Evolutionary conservation across 441 rosid species (phyloP), one percentile per base, ranked within the genome.

Genomic region (Adansonia rubrostipa): DNA sequence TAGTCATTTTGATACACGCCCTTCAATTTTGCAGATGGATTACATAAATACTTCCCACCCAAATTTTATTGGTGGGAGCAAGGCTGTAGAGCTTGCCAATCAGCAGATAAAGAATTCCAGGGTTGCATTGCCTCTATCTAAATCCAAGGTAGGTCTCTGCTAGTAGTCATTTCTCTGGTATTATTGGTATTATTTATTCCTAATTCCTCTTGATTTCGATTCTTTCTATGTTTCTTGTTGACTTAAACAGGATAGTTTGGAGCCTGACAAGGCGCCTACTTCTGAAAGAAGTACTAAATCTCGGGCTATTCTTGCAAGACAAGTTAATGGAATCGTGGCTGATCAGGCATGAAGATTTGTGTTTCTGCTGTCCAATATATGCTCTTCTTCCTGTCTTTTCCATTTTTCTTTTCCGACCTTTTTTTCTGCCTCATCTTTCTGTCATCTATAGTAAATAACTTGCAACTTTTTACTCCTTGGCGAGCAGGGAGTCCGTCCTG

Each of bases 31-130:
- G 79, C 92, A 96, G 99, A 94, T 96, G 98, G 99, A 87, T 84
- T 94, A 92, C 81, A 92, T 96, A 78, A 92, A 96, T 78, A 94
- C 99, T 66, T 93, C 97, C 48, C 97, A 96, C 86, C 93, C 97
- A 83, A 94, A 90, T 81, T 96, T 96, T 87, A 77, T 94, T 51
- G 97, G 99, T 53, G 99, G 99, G 77, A 92, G 93, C 75, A 96
- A 87, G 86, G 98, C 99, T 80, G 96, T 94, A 63, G 96, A 96
- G 84, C 77, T 57, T 73, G 96, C 98, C 54, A 78, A 80, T 80
- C 96, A 90, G 72, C 94, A 90, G 82, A 82, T 92, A 58, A 93
- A 88, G 81, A 85, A 95, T 78, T 88, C 96, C 48, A 87, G 89
- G 86, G 75, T 84, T 74, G 70, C 87, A 58, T 73, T 88, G 45